Conservation (phyloP, 257 asterid genomes). For the Prunella vulgaris region DNA sequence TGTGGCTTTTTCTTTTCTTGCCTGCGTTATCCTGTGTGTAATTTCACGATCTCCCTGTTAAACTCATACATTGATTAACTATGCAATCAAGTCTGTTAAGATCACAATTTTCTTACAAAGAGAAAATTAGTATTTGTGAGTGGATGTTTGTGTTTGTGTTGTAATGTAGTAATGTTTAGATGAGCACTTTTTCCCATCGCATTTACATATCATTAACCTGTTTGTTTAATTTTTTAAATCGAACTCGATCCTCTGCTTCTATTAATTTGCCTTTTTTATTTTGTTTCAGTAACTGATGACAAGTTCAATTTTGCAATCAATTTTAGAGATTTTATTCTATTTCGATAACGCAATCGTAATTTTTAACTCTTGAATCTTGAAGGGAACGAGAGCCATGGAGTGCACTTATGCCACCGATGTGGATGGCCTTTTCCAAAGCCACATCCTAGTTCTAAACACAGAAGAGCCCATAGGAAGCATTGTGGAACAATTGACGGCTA, state of each 20-base stretch:
- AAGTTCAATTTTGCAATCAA: not conserved
- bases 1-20: slow-evolving; percentile 11
- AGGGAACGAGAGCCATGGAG: slow-evolving; percentile 61
- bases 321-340: not conserved
- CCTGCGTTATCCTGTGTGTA: slow-evolving; percentile 16
- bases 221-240: slow-evolving; percentile 16
- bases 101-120: not conserved
- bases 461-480: slow-evolving; percentile 79
- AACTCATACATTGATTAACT: not conserved
- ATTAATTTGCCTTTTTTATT: slow-evolving; percentile 3
- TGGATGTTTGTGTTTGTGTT: not conserved
- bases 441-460: slow-evolving; percentile 84
- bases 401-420: slow-evolving; percentile 71
- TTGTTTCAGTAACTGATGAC: not conserved
- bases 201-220: not conserved
- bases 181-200: not conserved
- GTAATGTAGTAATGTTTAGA: not conserved
- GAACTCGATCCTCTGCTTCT: not conserved
- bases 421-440: slow-evolving; percentile 95
- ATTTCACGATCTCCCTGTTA: slow-evolving; percentile 2
- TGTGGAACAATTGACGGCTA: slow-evolving; percentile 87
- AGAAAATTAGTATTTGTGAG: not conserved
- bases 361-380: slow-evolving; percentile 23
- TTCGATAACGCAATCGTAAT: not conserved
- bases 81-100: not conserved